Evolutionary conservation across 305 asterid species (phyloP).

Genomic region (Fraxinus albicans): DNA sequence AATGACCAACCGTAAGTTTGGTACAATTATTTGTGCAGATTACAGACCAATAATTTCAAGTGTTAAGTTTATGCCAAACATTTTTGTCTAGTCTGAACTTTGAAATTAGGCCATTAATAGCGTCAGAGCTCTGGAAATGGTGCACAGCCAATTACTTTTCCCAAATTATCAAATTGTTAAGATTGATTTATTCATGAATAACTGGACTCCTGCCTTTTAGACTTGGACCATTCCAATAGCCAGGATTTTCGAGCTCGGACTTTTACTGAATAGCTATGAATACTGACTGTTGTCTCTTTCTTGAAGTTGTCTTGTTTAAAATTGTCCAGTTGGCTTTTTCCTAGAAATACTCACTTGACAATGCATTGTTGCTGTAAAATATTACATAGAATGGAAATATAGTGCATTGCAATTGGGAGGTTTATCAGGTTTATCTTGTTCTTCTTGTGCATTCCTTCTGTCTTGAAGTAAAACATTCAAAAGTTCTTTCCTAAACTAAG

Average conservation of each 20-base stretch:
- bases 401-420: slow-evolving; percentile 3
- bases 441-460: neutral
- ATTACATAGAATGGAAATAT: neutral
- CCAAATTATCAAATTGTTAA: neutral
- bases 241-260: neutral
- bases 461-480: neutral
- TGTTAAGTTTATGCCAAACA: slow-evolving; percentile 4
- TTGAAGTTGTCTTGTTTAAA: neutral
- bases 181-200: neutral
- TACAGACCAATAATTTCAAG: neutral
- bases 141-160: neutral
- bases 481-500: neutral
- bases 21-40: neutral
- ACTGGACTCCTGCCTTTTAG: neutral
- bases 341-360: neutral
- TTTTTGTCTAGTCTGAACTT: neutral
- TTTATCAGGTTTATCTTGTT: neutral
- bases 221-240: neutral
- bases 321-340: neutral
- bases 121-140: neutral
- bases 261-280: neutral
- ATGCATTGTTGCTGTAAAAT: neutral
- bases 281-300: neutral
- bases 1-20: slow-evolving; percentile 53
- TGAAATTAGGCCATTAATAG: neutral